phyloP scores from a whole-genome alignment of 192 early-diverging fungal genomes.

The Coemansia sp. region DNA sequence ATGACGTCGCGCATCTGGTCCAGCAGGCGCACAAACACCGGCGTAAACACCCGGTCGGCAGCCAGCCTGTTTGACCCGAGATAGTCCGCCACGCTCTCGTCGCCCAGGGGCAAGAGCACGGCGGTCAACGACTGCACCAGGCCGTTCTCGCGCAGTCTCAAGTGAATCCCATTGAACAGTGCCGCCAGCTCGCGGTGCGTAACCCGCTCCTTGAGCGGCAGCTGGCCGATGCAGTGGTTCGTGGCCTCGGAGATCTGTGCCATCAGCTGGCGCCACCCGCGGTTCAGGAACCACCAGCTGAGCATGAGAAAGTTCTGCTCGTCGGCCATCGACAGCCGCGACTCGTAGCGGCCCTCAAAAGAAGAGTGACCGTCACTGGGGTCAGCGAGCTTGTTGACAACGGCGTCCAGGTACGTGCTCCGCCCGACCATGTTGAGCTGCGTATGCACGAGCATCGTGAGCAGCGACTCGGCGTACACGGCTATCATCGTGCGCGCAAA shows the following conservation, averaged over 20 bases:
- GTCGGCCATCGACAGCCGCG: conserved; percentile 31
- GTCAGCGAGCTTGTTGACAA: conserved; percentile 43
- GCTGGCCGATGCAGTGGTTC: conserved; percentile 25
- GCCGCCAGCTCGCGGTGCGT: conserved; percentile 60
- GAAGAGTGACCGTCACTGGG: conserved; percentile 7
- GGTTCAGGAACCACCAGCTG: conserved; percentile 89
- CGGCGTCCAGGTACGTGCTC: conserved; percentile 81
- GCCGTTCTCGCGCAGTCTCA: conserved; percentile 53
- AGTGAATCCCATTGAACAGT: conserved; percentile 56
- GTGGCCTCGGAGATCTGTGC: conserved; percentile 61
- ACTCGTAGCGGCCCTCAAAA: conserved; percentile 29
- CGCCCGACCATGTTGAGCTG: conserved; percentile 92
- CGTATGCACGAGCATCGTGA: conserved; percentile 79
- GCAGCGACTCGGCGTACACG: conserved; percentile 81
- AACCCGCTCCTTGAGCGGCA: conserved; percentile 66
- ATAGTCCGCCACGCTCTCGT: conserved; percentile 31
- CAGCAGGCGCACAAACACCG: conserved; percentile 67
- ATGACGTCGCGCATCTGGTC: conserved; percentile 89
- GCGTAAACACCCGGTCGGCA: conserved; percentile 55
- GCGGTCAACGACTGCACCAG: conserved; percentile 23
- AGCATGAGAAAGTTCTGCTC: conserved; percentile 88
- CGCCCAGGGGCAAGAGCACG: conserved; percentile 40
- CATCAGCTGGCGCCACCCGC: conserved; percentile 76
- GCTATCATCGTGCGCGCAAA: conserved; percentile 85
- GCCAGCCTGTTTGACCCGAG: conserved; percentile 36